Base-by-base conservation (phyloP, 2,329 filamentous ascomycete species). In the Penicillium sp. region DNA sequence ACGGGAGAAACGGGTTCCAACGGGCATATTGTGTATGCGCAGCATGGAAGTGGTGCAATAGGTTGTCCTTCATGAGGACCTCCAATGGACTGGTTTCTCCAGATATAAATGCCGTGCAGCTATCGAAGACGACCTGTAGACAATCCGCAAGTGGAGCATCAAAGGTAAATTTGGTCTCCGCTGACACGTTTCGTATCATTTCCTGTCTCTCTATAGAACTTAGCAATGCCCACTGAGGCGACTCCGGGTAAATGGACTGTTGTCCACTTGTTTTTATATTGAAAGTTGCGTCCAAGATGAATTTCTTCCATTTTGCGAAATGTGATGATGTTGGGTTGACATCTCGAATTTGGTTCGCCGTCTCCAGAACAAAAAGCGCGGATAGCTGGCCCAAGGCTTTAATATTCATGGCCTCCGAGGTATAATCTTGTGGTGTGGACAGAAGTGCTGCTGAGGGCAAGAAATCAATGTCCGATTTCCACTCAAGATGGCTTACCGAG, bases 21-120 rank as follows among this genome's bases (percentile, higher is more conserved):
- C 41, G 19, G 6, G 55, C 58, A 43, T 60, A 60, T n/a, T 58
- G 50, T 31, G 49, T 57, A 8, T 49, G 33, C 10, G 55, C 58
- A 33, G 39, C 56, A 39, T 60, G 51, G 12, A 53, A 60, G 1
- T 38, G 36, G 23, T 45, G 45, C 9, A 57, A 12, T 4, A 60
- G 8, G 13, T 49, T 50, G 13, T 60, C 50, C 8, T 51, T 47
- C 56, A 59, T 56, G 9, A 61, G 43, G 19, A 61, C 15, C 8
- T 56, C 53, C 10, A 56, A 19, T 13, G 53, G 39, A 8, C 36
- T 51, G 15, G 23, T 52, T 23, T 51, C 39, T 15, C 31, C 53
- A 21, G 39, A 39, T 4, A 31, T 25, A 13, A 56, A 51, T 3
- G 7, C 13, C 10, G 19, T 17, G 53, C 31, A 51, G 31, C 31